Evolutionary conservation across 306 rosid genomes (phyloP).

Genomic region (Corylus heterophylla): DNA sequence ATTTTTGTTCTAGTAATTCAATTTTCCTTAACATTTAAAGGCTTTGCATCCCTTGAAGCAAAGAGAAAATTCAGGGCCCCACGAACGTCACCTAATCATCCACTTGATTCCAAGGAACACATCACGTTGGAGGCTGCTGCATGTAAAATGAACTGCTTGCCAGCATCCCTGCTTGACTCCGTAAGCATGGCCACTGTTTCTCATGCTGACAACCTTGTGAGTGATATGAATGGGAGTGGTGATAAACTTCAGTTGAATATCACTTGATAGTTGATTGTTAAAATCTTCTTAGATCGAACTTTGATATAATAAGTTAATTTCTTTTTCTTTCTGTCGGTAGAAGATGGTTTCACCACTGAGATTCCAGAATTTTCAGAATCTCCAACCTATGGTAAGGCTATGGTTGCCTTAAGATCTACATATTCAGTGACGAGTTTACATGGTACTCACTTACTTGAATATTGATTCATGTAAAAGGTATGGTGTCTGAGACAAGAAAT

Average conservation of each 20-base stretch:
- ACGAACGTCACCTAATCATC: slow-evolving; percentile 59
- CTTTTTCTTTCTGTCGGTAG: slow-evolving; percentile 40
- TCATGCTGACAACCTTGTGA: slow-evolving; percentile 45
- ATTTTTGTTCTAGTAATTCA: neutral
- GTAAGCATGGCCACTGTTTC: slow-evolving; percentile 25
- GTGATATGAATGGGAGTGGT: slow-evolving; percentile 24
- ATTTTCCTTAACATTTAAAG: slow-evolving; percentile 64
- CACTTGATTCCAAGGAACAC: slow-evolving; percentile 39
- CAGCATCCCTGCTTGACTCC: slow-evolving; percentile 31
- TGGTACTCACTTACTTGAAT: slow-evolving; percentile 38
- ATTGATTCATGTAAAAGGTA: slow-evolving; percentile 34
- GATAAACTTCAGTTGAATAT: slow-evolving; percentile 20
- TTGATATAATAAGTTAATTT: slow-evolving; percentile 10
- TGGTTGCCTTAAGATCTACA: slow-evolving; percentile 13
- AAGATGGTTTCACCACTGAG: slow-evolving; percentile 36
- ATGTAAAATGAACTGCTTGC: slow-evolving; percentile 34
- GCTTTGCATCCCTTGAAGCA: slow-evolving; percentile 94
- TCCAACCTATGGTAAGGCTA: slow-evolving; percentile 49
- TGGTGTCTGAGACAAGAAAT: slow-evolving; percentile 35
- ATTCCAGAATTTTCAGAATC: slow-evolving; percentile 36
- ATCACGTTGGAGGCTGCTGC: slow-evolving; percentile 35
- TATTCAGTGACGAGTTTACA: slow-evolving; percentile 13
- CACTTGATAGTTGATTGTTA: slow-evolving; percentile 8
- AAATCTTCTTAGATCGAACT: neutral
- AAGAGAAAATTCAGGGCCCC: slow-evolving; percentile 87